A percentile compares a stretch with the other conserved stretches of the same genome.
These are phyloP conservation scores for Cutaneotrichosporon dermatis DNA, from an alignment of 1,284 basidiomycete genomes.

Conservation along the genomic window DNA sequence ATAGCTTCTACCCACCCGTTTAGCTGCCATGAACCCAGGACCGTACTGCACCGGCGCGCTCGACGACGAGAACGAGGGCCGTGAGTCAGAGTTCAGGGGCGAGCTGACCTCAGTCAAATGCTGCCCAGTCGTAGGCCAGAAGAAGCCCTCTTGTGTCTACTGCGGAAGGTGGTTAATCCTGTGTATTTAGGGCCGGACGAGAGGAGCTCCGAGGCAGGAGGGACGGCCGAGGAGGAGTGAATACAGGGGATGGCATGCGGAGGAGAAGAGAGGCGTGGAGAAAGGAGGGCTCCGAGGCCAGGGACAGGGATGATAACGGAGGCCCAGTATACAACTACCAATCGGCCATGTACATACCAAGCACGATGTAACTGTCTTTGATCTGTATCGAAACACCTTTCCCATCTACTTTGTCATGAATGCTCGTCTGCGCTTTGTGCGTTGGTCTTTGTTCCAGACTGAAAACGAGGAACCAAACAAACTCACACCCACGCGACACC, in stretches of 20 bases:
- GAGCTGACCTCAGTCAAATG: slow-evolving; percentile 3
- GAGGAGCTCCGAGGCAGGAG: too few relatives aligned
- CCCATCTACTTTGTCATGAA: neutral
- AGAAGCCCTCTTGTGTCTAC: neutral
- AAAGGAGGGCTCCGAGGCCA: too few relatives aligned
- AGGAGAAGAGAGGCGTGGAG: too few relatives aligned
- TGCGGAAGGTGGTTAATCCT: neutral
- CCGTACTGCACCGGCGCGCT: neutral
- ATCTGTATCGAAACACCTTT: neutral
- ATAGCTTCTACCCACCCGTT: too few relatives aligned
- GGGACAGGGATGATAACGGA: too few relatives aligned
- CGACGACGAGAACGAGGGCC: slow-evolving; percentile 4
- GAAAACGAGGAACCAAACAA: neutral
- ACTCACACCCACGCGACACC: neutral
- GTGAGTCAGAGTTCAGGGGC: neutral
- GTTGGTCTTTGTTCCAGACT: neutral
- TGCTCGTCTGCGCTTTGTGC: too few relatives aligned
- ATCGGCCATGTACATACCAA: too few relatives aligned
- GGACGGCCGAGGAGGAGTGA: too few relatives aligned
- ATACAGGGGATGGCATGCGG: too few relatives aligned
- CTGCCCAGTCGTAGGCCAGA: neutral
- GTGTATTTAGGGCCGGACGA: too few relatives aligned
- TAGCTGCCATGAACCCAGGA: neutral
- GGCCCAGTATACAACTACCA: too few relatives aligned
- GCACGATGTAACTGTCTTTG: too few relatives aligned